Evolutionary conservation across 2,329 filamentous ascomycete genomes (phyloP).

Genomic region (Cyclaneusma minus): DNA sequence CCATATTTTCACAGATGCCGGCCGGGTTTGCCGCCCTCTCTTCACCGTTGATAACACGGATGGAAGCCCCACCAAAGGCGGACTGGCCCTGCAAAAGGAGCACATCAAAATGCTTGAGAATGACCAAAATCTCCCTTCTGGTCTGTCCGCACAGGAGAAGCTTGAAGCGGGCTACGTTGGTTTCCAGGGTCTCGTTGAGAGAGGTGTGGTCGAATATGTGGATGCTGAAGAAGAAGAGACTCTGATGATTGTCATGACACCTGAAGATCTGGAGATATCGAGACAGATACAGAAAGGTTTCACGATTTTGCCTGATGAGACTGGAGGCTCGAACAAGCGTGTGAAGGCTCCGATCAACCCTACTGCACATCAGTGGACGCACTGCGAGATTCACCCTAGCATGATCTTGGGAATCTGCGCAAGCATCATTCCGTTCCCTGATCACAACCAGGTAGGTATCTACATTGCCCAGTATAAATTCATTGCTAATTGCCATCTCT

Average conservation of each 20-base stretch:
- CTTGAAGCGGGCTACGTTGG: constrained; percentile 50
- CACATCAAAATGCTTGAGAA: constrained; percentile 63
- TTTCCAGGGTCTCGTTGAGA: constrained; percentile 74
- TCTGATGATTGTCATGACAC: constrained; percentile 98
- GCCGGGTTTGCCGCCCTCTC: constrained; percentile 82
- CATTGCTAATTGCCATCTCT: constrained; percentile 19
- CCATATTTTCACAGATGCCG: constrained; percentile 95
- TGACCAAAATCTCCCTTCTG: constrained; percentile 49
- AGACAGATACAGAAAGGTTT: constrained; percentile 54
- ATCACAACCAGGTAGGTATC: constrained; percentile 70
- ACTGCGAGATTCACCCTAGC: constrained; percentile 97
- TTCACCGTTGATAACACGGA: constrained; percentile 84
- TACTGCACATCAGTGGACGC: constrained; percentile 83
- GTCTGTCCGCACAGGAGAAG: constrained; percentile 41
- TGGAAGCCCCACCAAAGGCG: constrained; percentile 59
- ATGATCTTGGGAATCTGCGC: constrained; percentile 98
- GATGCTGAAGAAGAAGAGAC: constrained; percentile 98
- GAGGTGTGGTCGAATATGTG: constrained; percentile 85
- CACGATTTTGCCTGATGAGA: constrained; percentile 42
- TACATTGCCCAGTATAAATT: constrained; percentile 2
- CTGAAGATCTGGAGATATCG: constrained; percentile 77
- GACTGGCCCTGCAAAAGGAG: constrained; percentile 71
- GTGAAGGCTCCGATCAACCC: constrained; percentile 80
- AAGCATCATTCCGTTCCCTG: constrained; percentile 98
- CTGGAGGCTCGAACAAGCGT: constrained; percentile 63